Conservation (phyloP, 2,329 filamentous ascomycete species). For the Tolypocladium pustulatum region DNA sequence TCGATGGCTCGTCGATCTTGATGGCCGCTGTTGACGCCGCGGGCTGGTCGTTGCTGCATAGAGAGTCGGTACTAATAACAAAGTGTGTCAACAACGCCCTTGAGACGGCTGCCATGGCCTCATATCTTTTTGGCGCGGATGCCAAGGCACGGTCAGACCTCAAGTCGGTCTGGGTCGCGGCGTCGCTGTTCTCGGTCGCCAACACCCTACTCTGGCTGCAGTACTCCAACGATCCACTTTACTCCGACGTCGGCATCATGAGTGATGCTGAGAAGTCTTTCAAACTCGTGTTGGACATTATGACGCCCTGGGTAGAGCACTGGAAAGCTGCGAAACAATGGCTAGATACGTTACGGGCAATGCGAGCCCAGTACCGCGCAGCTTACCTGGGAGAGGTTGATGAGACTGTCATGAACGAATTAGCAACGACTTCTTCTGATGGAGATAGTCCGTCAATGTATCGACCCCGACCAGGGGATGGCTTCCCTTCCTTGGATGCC, state of each 20-base stretch:
- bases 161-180: conserved; percentile 10
- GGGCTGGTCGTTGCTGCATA: conserved; percentile 10
- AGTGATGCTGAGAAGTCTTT: conserved; percentile 4
- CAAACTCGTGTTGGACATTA: conserved; percentile 3
- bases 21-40: conserved; percentile 11
- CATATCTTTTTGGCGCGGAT: conserved; percentile 1
- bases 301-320: conserved; percentile 5
- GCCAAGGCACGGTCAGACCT: background rate
- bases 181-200: conserved; percentile 7
- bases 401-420: background rate
- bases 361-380: conserved; percentile 12
- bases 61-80: conserved; percentile 7
- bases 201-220: conserved; percentile 11
- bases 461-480: conserved; percentile 2
- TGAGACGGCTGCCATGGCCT: conserved; percentile 8
- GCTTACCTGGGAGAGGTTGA: conserved; percentile 10
- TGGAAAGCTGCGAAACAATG: conserved; percentile 9
- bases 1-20: conserved; percentile 8
- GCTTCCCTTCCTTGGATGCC: background rate
- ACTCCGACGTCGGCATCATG: background rate
- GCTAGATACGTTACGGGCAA: conserved; percentile 8
- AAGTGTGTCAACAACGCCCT: conserved; percentile 11
- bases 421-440: background rate
- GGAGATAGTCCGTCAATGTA: background rate
- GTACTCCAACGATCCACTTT: conserved; percentile 5